Base-by-base conservation (phyloP, 257 asterid genomes). In the Solanum tarijense region DNA sequence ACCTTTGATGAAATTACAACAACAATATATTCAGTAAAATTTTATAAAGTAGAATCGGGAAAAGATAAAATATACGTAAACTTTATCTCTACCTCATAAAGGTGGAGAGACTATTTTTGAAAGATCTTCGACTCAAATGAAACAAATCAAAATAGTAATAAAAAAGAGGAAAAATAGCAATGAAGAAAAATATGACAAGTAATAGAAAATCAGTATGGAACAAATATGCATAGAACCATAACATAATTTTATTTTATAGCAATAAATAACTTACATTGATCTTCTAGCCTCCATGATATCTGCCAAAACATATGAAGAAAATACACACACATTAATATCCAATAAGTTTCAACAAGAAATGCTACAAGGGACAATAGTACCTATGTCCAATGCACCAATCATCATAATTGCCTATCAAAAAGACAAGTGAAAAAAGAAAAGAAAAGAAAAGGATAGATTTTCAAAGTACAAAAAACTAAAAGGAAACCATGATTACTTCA, bases 31-130 rank as follows among this genome's bases (percentile, higher is more conserved):
- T 55, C 2, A 18, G 9, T 18, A 0, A 20, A 55, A 55, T 18
- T 55, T 55, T 20, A 7, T 20, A 55, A 55, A 55, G 4, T 55
- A 18, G 11, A 0, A 20, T 43, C 0, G 4, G 4, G 52, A 4
- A 43, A 11, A 11, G 0, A 11, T 18, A 55, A 6, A 1, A 0
- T 55, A 55, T 55, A 55, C 5, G 4, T 6, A 55, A 20, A 20
- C 3, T 18, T 52, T 52, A 6, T 18, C 1, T 52, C 3, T 18
- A 52, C 1, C n/a, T 18, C n/a, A 0, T 52, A 1, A 18, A 18
- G 0, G 0, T 6, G 1, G 10, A 55, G 1, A 18, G 2, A 20
- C 0, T 20, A 18, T 1, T 18, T 55, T 0, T 4, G 0, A 55
- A 55, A 18, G 0, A 55, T 2, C 0, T 2, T 6, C 4, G 0